A percentile compares a stretch with the other conserved stretches of the same genome.
Conservation (phyloP, 1,284 basidiomycete species). For the Xanthoconium separans region DNA sequence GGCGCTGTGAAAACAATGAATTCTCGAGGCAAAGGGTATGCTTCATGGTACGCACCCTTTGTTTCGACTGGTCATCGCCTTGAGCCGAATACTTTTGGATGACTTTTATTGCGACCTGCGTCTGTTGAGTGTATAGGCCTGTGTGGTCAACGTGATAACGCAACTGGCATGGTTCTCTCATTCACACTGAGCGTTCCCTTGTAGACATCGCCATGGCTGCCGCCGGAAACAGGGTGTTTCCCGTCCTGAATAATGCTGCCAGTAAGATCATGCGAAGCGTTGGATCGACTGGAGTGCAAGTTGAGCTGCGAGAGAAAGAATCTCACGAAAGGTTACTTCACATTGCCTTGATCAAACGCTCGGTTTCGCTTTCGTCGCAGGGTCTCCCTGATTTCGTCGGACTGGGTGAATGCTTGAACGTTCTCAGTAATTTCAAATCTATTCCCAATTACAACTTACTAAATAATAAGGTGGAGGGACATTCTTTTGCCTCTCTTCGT, state of each 20-base stretch:
- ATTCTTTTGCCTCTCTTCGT: background rate
- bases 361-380: constrained; percentile 5
- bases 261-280: constrained; percentile 16
- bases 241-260: constrained; percentile 12
- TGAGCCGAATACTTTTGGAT: constrained; percentile 22
- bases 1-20: constrained; percentile 15
- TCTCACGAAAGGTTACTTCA: background rate
- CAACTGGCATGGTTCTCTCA: constrained; percentile 17
- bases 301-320: background rate
- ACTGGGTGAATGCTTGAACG: constrained; percentile 3
- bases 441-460: constrained; percentile 1
- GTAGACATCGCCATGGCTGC: constrained; percentile 23
- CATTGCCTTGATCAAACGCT: constrained; percentile 15
- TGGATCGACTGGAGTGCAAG: constrained; percentile 13
- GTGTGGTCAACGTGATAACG: constrained; percentile 1
- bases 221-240: constrained; percentile 17
- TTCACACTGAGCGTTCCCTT: constrained; percentile 17
- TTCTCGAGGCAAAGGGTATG: background rate
- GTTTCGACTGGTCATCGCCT: constrained; percentile 16
- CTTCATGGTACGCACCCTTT: constrained; percentile 4
- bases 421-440: background rate
- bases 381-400: background rate
- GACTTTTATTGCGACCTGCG: constrained; percentile 26
- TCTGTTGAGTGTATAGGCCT: background rate
- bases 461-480: background rate